Percentiles rank a stretch among this genome's conserved stretches.
These are phyloP conservation scores for Coemansia sp. DNA, from an alignment of 192 early-diverging fungal genomes.

Conservation along the genomic window DNA sequence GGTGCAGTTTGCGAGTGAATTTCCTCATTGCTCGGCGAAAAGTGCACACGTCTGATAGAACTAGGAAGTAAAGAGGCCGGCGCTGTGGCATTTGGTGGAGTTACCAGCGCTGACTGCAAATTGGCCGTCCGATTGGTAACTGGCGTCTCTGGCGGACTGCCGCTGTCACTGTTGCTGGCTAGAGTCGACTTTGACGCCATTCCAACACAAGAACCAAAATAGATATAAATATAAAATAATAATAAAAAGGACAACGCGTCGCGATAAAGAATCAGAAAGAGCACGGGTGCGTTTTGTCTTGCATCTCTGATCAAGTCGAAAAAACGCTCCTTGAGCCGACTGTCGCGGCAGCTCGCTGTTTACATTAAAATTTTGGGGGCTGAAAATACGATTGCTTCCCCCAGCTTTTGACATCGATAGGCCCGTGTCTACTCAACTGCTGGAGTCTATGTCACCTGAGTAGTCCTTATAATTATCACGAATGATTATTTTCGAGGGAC, in stretches of 20 bases:
- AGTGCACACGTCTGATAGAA: slow-evolving; percentile 40
- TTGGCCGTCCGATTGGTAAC: not conserved
- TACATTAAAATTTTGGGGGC: not conserved
- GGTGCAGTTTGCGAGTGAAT: slow-evolving; percentile 31
- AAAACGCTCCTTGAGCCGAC: not conserved
- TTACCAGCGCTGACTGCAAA: not conserved
- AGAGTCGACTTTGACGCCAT: slow-evolving; percentile 6
- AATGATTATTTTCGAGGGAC: not conserved
- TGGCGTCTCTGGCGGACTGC: slow-evolving; percentile 8
- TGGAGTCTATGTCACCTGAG: not conserved
- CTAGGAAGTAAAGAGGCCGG: not conserved
- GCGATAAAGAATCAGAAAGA: not conserved
- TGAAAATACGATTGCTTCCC: not conserved
- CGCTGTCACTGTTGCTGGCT: not conserved
- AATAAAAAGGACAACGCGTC: not conserved
- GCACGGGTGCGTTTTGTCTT: not conserved
- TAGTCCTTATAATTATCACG: not conserved
- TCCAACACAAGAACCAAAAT: not conserved
- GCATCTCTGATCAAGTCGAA: not conserved
- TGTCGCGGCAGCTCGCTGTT: not conserved
- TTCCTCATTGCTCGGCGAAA: slow-evolving; percentile 47
- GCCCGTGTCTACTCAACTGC: not conserved
- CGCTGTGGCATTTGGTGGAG: slow-evolving; percentile 2
- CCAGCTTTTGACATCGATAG: not conserved
- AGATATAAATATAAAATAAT: not conserved